These are phyloP conservation scores for Blumeria graminis DNA, from an alignment of 2,329 filamentous ascomycete species.

Conservation along the genomic window DNA sequence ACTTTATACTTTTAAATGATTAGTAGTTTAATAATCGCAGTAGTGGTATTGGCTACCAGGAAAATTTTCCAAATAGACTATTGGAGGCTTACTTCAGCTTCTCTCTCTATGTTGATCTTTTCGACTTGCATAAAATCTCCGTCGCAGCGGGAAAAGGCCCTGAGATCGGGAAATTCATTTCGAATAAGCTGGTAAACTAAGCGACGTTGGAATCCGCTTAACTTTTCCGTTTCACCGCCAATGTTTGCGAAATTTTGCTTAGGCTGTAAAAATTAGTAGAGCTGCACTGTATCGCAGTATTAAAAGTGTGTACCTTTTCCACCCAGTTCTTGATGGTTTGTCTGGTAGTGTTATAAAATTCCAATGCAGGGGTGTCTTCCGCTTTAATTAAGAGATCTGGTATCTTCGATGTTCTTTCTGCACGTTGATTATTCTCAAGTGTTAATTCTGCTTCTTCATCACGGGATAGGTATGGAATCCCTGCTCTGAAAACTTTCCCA, in stretches of 20 bases:
- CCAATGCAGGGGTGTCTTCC: slow-evolving; percentile 7
- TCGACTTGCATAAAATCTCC: slow-evolving; percentile 14
- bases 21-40: not conserved
- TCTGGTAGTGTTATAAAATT: slow-evolving; percentile 10
- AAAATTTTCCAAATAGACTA: not conserved
- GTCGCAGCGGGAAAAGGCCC: slow-evolving; percentile 9
- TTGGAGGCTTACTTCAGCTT: slow-evolving; percentile 8
- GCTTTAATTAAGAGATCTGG: slow-evolving; percentile 10
- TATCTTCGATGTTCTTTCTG: slow-evolving; percentile 9
- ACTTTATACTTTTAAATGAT: not conserved
- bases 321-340: slow-evolving; percentile 11
- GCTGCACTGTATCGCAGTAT: not conserved
- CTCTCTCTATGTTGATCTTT: slow-evolving; percentile 8
- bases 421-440: slow-evolving; percentile 14
- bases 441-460: slow-evolving; percentile 27
- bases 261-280: slow-evolving; percentile 4
- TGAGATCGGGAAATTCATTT: slow-evolving; percentile 25
- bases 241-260: slow-evolving; percentile 22
- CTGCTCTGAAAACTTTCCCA: slow-evolving; percentile 26
- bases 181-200: slow-evolving; percentile 42
- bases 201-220: slow-evolving; percentile 37
- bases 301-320: not conserved
- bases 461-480: slow-evolving; percentile 37
- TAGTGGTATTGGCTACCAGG: not conserved
- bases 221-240: slow-evolving; percentile 15